A percentile compares a stretch with the other conserved stretches of the same genome.
phyloP scores from a whole-genome alignment of 768 basidiomycete genomes.

The Botryobasidium botryosum region DNA sequence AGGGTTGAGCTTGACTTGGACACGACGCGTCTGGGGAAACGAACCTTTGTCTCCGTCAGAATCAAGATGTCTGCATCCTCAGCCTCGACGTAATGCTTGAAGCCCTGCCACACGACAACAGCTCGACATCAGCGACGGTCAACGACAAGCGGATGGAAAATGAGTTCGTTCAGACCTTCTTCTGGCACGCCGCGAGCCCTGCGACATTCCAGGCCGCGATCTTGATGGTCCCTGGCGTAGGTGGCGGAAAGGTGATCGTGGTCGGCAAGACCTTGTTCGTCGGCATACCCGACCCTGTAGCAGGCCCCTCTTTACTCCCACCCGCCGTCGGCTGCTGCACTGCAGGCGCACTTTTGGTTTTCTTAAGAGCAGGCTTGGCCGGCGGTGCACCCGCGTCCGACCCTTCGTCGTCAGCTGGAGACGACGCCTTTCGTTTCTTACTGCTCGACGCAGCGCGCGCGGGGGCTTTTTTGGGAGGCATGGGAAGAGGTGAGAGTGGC shows the following conservation, averaged over 20 bases:
- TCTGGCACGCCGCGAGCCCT: constrained; percentile 54
- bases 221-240: constrained; percentile 29
- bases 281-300: constrained; percentile 20
- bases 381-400: too few species aligned
- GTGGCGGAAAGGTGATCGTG: constrained; percentile 37
- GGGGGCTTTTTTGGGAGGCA: too few species aligned
- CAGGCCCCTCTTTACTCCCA: too few species aligned
- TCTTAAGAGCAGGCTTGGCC: too few species aligned
- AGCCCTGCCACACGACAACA: constrained; percentile 33
- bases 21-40: neutral
- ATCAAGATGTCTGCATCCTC: constrained; percentile 76
- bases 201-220: constrained; percentile 70
- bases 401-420: too few species aligned
- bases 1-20: neutral
- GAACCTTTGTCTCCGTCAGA: constrained; percentile 72
- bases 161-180: constrained; percentile 38
- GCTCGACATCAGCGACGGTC: neutral
- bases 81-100: constrained; percentile 65
- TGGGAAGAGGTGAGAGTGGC: too few species aligned
- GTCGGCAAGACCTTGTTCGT: constrained; percentile 60
- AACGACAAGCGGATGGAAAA: neutral
- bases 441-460: too few species aligned
- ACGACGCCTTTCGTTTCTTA: too few species aligned
- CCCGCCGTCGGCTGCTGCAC: too few species aligned
- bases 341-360: too few species aligned